These are phyloP conservation scores for Eutrema yunnanense DNA, from an alignment of 345 rosid species.

Conservation along the genomic window DNA sequence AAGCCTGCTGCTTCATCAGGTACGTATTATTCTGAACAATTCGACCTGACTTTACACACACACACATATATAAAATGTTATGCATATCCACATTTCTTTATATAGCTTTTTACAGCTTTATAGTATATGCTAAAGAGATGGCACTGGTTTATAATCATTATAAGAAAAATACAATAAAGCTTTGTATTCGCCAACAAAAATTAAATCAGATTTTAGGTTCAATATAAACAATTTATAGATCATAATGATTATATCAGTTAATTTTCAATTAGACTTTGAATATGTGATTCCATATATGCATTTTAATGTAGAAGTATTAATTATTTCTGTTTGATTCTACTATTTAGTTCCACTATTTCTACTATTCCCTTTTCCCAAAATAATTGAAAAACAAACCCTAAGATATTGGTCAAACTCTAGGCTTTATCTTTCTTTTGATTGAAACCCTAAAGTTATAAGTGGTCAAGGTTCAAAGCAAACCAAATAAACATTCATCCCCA, in stretches of 20 bases:
- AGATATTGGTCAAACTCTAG: conserved; percentile 19
- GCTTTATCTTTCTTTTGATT: conserved; percentile 17
- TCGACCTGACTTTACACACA: conserved; percentile 6
- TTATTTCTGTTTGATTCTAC: not conserved
- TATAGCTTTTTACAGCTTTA: conserved; percentile 24
- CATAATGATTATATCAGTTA: not conserved
- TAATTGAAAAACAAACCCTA: conserved; percentile 16
- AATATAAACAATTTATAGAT: not conserved
- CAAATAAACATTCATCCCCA: conserved; percentile 10
- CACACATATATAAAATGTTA: not conserved
- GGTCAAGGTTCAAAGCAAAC: conserved; percentile 19
- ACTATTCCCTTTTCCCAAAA: not conserved
- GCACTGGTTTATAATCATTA: not conserved
- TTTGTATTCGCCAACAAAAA: not conserved
- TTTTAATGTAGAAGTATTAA: not conserved
- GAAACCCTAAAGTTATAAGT: conserved; percentile 21
- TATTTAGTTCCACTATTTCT: conserved; percentile 1
- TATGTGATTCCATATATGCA: not conserved
- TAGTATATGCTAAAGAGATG: conserved; percentile 22
- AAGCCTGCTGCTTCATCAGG: conserved; percentile 83
- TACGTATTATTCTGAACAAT: conserved; percentile 22
- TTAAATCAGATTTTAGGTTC: not conserved
- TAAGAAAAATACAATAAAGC: not conserved
- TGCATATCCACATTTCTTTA: conserved; percentile 14
- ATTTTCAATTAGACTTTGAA: not conserved